Conservation (phyloP, 108 stramenopile genomes). For the Cyclotella sp. region DNA sequence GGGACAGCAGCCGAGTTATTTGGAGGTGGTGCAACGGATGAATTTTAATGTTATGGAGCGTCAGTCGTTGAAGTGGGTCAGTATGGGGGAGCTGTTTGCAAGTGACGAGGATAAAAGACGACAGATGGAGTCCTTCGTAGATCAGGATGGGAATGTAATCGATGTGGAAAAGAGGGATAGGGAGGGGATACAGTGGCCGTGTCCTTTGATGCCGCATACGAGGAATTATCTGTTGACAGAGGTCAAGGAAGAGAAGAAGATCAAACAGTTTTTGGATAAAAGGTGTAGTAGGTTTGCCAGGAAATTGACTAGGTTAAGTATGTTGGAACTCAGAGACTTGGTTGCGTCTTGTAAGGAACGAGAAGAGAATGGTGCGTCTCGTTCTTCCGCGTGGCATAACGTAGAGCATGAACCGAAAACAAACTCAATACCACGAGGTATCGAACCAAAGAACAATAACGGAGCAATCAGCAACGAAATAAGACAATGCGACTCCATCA, state of each 20-base stretch:
- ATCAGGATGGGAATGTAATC: conserved; percentile 25
- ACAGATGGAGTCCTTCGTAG: conserved; percentile 17
- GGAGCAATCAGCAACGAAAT: not conserved
- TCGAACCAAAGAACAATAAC: not conserved
- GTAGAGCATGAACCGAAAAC: not conserved
- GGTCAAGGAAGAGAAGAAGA: conserved; percentile 52
- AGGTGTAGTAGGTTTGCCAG: conserved; percentile 77
- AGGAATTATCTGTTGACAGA: conserved; percentile 59
- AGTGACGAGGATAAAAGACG: conserved; percentile 27
- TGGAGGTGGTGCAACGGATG: conserved; percentile 67
- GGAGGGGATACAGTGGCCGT: conserved; percentile 69
- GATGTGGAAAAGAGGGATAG: conserved; percentile 69
- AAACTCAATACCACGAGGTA: conserved; percentile 5
- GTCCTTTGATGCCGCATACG: conserved; percentile 81
- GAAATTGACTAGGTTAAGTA: conserved; percentile 73
- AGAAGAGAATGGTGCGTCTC: conserved; percentile 9
- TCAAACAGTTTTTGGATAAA: conserved; percentile 72
- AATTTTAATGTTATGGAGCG: conserved; percentile 73
- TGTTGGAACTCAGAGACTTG: conserved; percentile 60
- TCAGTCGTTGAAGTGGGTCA: conserved; percentile 75
- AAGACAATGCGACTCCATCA: conserved; percentile 73
- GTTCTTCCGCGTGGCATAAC: not conserved
- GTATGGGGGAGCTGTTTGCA: conserved; percentile 71
- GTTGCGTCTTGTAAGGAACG: conserved; percentile 32
- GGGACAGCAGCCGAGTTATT: conserved; percentile 77